Conservation (phyloP, 805 yeast genomes). For the Suhomyces xylopsoci region DNA sequence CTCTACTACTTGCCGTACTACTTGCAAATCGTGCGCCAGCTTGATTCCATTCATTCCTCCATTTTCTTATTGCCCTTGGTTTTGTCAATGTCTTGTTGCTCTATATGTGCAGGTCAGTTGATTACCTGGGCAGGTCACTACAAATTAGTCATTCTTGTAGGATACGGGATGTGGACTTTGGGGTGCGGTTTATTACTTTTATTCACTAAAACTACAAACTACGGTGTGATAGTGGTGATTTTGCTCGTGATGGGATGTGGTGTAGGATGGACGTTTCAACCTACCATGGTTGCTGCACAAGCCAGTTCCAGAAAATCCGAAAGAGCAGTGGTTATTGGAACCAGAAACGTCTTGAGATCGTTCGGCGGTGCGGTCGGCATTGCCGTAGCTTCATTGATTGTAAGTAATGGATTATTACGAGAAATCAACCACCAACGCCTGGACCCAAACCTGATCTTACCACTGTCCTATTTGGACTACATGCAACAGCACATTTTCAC, state of each 20-base stretch:
- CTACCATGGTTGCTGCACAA: constrained; percentile 26
- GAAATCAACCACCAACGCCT: constrained; percentile 14
- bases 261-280: constrained; percentile 23
- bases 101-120: constrained; percentile 18
- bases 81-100: constrained; percentile 17
- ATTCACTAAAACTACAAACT: constrained; percentile 17
- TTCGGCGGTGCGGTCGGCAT: constrained; percentile 36
- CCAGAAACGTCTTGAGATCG: constrained; percentile 32
- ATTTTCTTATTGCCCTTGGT: constrained; percentile 23
- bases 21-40: constrained; percentile 22
- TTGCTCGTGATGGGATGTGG: constrained; percentile 20
- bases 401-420: constrained; percentile 21
- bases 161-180: constrained; percentile 23
- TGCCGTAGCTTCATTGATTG: constrained; percentile 27
- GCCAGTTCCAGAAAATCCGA: constrained; percentile 29
- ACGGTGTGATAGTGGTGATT: constrained; percentile 23
- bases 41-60: constrained; percentile 18
- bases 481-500: constrained; percentile 25
- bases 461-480: constrained; percentile 14
- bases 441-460: constrained; percentile 4
- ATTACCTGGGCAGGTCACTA: constrained; percentile 19
- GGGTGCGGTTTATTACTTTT: constrained; percentile 22
- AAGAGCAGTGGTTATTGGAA: constrained; percentile 32
- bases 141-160: constrained; percentile 14
- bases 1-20: constrained; percentile 23